Base-by-base conservation (phyloP, 305 asterid species). In the Fraxinus dipetala region DNA sequence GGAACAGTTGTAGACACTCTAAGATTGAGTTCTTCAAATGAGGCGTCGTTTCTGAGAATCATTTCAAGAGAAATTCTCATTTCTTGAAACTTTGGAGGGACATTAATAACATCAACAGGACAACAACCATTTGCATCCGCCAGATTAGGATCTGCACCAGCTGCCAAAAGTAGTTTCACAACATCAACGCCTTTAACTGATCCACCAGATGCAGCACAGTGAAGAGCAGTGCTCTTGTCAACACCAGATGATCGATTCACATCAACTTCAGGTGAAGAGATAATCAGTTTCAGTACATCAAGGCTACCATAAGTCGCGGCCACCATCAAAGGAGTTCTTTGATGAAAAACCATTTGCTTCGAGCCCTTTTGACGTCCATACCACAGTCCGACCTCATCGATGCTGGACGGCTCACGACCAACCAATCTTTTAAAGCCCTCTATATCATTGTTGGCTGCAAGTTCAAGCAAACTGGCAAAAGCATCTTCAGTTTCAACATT, bases 161-260 rank as follows among this genome's bases (percentile, higher is more conserved):
- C 95, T 14, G 88, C 87, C 82, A 94, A 85, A 56, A 94, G 97
- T 75, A 92, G 82, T 51, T 86, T 88, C 65, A 92, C 93, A 31
- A 59, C 86, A 14, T 87, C 93, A 72, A 88, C 67, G 1, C 93
- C 87, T 35, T 86, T 82, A 2, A 34, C 22, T 0, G 97, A 90
- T 80, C 98, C 97, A 75, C 97, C 90, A 4, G 97, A 93, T 30
- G 95, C 95, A 13, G 98, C 97, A 77, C 93, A 94, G 85, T 94
- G 97, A 77, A 94, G 95, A 40, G 98, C 94, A 13, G 97, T 93
- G 84, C 82, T 89, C 76, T 89, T 90, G 82, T 91, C 93, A 1
- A 73, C 43, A 6, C 95, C 97, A 76, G 93, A 90, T 7, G 88
- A 81, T 31, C 87, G 90, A 81, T 94, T 94, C 20, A 92, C 93